These are phyloP conservation scores for Drechslerella stenobrocha DNA, from an alignment of 2,329 filamentous ascomycete species.

Conservation along the genomic window DNA sequence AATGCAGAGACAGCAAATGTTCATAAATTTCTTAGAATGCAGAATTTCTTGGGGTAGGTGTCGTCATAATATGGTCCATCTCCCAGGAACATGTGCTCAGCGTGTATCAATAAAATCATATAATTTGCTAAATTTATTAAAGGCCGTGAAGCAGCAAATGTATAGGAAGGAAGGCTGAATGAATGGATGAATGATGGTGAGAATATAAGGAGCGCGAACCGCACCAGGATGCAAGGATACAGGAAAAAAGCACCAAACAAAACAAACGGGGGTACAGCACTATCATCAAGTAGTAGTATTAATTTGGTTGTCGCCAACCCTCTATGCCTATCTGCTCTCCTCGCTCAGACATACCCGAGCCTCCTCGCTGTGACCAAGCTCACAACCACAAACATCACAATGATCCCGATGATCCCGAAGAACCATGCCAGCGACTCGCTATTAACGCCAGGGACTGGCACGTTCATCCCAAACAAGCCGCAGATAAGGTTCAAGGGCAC, in stretches of 20 bases:
- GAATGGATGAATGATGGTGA: not conserved
- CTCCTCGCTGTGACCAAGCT: constrained; percentile 30
- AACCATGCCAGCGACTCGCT: constrained; percentile 78
- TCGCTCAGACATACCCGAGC: constrained; percentile 36
- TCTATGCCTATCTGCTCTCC: not conserved
- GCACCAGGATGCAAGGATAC: not conserved
- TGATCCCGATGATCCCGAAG: constrained; percentile 60
- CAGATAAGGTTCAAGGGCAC: constrained; percentile 99
- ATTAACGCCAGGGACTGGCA: constrained; percentile 90
- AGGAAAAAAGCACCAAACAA: not conserved
- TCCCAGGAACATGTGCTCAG: not conserved
- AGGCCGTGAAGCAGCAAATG: constrained; percentile 37
- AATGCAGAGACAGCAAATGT: too few species aligned
- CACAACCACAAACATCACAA: constrained; percentile 32
- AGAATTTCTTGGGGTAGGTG: not conserved
- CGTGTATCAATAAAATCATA: not conserved
- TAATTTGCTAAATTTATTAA: constrained; percentile 17
- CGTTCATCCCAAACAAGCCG: constrained; percentile 98
- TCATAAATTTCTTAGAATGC: not conserved
- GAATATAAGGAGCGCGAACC: not conserved
- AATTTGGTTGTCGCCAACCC: not conserved
- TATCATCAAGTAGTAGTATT: not conserved
- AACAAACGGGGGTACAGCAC: constrained; percentile 5
- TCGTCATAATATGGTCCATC: not conserved
- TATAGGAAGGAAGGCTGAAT: constrained; percentile 14